Base-by-base conservation (phyloP, 306 rosid genomes). In the Macrotyloma uniflorum region DNA sequence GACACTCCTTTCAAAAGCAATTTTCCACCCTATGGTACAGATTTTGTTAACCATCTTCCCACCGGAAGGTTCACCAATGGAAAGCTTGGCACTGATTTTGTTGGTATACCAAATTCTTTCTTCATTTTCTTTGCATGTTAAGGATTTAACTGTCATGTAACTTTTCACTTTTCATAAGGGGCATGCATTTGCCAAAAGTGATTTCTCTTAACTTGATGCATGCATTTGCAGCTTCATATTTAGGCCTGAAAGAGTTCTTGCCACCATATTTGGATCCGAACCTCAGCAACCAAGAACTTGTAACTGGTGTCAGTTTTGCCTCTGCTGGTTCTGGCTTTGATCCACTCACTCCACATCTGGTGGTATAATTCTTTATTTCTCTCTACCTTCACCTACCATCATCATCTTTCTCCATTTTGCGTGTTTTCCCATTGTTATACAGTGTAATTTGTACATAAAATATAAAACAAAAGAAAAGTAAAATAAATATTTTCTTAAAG, bases 11-110 rank as follows among this genome's bases (percentile, higher is more conserved):
- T 90, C 76, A 87, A 64, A 42, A 64, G 93, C 81, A 47, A 92
- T 74, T 92, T 92, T 54, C 83, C 26, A 24, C 97, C 97, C 0
- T 92, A 92, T 36, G 97, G 97, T 30, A 75, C 67, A 81, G 92
- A 90, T 16, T 78, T 92, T 24, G 5, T 77, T 3, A 35, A 75
- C 66, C 87, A 80, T 1, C 32, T 10, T 28, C 86, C 97, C 49
- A 90, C 97, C 0, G 97, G 97, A 78, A 87, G 97, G 85, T 92
- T 92, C 85, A 45, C 82, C 1, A 86, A 92, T 72, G 97, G 97
- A 13, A 91, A 87, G 50, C 93, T 92, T 20, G 28, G 42, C 66
- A 87, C 92, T 20, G 97, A 92, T 79, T 89, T 83, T 67, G 0
- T 89, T 28, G 93, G 97, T 91, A 86, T 19, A 57, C 0, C 19